Base-by-base conservation (phyloP, 2,329 filamentous ascomycete genomes). In the Lecanicillium sp. region DNA sequence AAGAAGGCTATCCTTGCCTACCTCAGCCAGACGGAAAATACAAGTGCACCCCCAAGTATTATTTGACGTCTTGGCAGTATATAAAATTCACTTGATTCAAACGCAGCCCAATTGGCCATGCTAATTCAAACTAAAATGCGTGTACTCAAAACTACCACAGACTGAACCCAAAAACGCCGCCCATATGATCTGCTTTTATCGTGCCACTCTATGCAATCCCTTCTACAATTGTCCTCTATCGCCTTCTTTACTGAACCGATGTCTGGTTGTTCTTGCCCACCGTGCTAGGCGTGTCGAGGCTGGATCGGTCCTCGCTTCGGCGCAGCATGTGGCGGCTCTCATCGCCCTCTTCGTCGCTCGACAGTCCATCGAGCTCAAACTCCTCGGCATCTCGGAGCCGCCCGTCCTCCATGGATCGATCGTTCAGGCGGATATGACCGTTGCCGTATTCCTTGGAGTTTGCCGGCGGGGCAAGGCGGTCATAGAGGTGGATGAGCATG, bases 351-450 rank as follows among this genome's bases (percentile, higher is more conserved):
- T 94, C 88, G 32, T 94, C 89, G 42, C 84, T 92, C 58, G 89
- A 89, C 29, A 98, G 64, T 0, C 87, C 90, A 43, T 92, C 87
- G 1, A 98, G 71, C 62, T 97, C 92, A 57, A 95, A 98, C 50
- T 95, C 88, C 56, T 96, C 84, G 0, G 86, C 89, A 55, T 94
- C 89, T 20, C 77, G 72, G 28, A 90, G 68, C 44, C 77, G 77
- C 10, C 69, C 66, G 17, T 77, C 74, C 31, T 72, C 70, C 1
- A 61, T 56, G 1, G 49, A 53, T 10, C 55, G 53, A 5, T 61
- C 60, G 33, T 57, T 60, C 13, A 51, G 42, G 10, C 51, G 51
- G 2, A 49, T 50, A 9, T 58, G 58, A 17, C 63, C 65, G 35
- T 65, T 62, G 22, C 49, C 45, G 4, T 61, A 46, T 3, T 60